Base-by-base conservation (phyloP, 2,329 filamentous ascomycete genomes). In the Bisporella sp. region DNA sequence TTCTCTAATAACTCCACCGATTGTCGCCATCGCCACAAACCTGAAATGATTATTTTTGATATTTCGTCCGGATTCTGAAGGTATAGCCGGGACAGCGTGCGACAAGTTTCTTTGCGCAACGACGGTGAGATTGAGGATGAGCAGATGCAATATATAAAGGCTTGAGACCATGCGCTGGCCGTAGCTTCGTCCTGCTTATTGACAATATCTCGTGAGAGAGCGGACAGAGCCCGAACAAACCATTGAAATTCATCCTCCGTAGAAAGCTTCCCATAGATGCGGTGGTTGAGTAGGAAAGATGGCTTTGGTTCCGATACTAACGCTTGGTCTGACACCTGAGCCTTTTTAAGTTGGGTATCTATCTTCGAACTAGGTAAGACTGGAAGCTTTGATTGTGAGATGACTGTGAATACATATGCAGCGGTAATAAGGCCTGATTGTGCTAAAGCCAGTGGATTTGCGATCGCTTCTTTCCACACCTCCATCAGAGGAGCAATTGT, bases 341-440 rank as follows among this genome's bases (percentile, higher is more conserved):
- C 75, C 60, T 82, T 84, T 61, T 86, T 85, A 28, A 79, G 66
- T 35, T 84, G 62, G 2, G 76, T 63, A 41, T 78, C 69, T 58
- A 77, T 74, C 47, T 83, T 79, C 11, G 81, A 71, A 37, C 76
- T 73, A 29, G 73, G 72, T 49, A 80, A 69, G 9, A 81, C 62
- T 8, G 72, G 64, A 31, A 85, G 73, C 56, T 75, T 75, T 2
- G 76, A 67, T 31, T 76, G 63, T 49, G 73, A 77, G 11, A 95
- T 69, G 28, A 85, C 81, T 35, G 81, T 77, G 44, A 87, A 76
- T 48, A 93, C 82, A 66, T 89, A 90, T 40, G 87, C 89, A 33
- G 84, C 84, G 11, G 87, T 83, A 48, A 95, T 78, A n/a, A 91
- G 75, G 8, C 91, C 91, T 60, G 76, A 92, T 65, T 96, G 92